These are phyloP conservation scores for Hymenoscyphus fraxineus DNA, from an alignment of 2,329 filamentous ascomycete species.

Conservation along the genomic window DNA sequence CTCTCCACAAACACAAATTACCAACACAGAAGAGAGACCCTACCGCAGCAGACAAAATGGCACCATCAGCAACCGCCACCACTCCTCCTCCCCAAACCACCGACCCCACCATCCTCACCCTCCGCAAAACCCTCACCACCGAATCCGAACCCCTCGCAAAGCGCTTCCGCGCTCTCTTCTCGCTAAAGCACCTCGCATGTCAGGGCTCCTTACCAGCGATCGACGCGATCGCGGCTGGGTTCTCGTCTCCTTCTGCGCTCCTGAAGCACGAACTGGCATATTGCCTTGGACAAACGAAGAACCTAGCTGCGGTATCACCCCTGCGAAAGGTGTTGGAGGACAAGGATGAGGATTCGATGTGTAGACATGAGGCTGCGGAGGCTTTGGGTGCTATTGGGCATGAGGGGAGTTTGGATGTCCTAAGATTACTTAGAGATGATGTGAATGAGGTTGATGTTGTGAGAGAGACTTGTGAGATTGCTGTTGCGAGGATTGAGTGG, in stretches of 20 bases:
- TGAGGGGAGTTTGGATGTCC: constrained; percentile 65
- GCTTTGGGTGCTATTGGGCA: constrained; percentile 86
- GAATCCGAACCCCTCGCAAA: constrained; percentile 79
- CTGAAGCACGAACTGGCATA: constrained; percentile 97
- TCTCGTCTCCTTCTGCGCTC: constrained; percentile 79
- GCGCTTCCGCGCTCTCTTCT: constrained; percentile 95
- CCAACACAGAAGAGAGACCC: not conserved
- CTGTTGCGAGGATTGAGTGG: constrained; percentile 91
- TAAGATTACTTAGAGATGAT: constrained; percentile 72
- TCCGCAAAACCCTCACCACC: constrained; percentile 73
- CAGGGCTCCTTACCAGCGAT: constrained; percentile 70
- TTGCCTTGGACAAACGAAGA: constrained; percentile 87
- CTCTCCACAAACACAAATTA: not conserved
- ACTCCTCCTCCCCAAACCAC: constrained; percentile 19
- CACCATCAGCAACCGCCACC: constrained; percentile 33
- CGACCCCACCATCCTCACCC: constrained; percentile 40
- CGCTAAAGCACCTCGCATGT: constrained; percentile 86
- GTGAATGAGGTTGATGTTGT: constrained; percentile 73
- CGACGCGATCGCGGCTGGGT: constrained; percentile 85
- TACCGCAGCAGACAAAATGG: constrained; percentile 25
- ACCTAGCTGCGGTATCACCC: constrained; percentile 68
- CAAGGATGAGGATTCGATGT: constrained; percentile 85
- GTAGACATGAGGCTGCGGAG: constrained; percentile 92
- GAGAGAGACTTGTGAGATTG: constrained; percentile 95
- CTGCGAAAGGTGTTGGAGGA: constrained; percentile 73